Evolutionary conservation across 2,329 filamentous ascomycete species (phyloP), one percentile per base, ranked within the genome.

Genomic region (Ascochyta clinopodiicola): DNA sequence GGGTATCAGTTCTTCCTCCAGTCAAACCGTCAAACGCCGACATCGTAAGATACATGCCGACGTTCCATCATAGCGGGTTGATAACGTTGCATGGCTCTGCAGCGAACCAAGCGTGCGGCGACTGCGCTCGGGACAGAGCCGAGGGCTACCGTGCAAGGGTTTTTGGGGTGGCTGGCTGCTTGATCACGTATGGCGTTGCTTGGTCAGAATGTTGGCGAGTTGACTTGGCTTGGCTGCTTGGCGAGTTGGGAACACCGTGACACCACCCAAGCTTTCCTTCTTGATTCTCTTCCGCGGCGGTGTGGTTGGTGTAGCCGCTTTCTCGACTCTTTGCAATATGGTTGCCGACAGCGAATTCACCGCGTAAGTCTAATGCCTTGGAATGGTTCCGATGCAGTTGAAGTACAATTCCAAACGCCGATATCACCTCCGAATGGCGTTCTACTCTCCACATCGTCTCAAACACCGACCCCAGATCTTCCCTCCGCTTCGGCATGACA

Each of bases 381-480:
- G 31, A 17, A 22, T 13, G 29, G 8, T 31, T 29, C 42, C 19
- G 12, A 22, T 12, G 9, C 36, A 44, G 21, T 34, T 10, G 12
- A 37, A 31, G 12, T 12, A 31, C 34, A 3, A 24, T 15, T 13
- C 44, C 53, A 60, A 50, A 60, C 31, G 32, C 59, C 61, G 49
- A 58, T 32, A 17, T 17, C 43, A 32, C 52, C 52, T 8, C 19
- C 17, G 32, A 27, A 22, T 21, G n/a, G 43, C 25, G 29, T 27
- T 35, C 17, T 32, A 13, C 17, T 54, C 48, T 48, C 51, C 55
- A 49, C 45, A 32, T 12, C 4, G 19, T 25, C 38, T 59, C 64
- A 67, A 56, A 66, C 37, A 49, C 64, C 64, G 64, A 66, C 61
- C 60, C 64, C 61, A 52, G 62, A 49, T 57, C 55, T 53, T 39